Evolutionary conservation across 78 protist genomes (phyloP), one percentile per base, ranked within the genome.

Genomic region (Pigoraptor vietnamica): DNA sequence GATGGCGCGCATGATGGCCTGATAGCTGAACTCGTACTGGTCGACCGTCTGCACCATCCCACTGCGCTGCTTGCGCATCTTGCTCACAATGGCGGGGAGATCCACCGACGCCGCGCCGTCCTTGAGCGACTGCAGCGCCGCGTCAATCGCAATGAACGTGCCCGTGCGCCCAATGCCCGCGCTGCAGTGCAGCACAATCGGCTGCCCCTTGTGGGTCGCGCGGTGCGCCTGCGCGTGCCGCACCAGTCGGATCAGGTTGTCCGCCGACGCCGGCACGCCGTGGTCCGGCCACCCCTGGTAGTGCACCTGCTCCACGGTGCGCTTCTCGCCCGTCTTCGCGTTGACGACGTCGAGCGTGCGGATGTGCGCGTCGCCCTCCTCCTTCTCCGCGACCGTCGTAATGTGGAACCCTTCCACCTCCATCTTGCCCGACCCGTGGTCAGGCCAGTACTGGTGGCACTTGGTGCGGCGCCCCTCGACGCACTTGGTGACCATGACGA

Each of bases 111-210:
- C 39, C 0, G 1, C 91, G n/a, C 34, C 37, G 24, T 39, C 34
- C 25, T n/a, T 9, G 37, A 86, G 39, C 81, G 10, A 0, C 37
- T 33, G 19, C 84, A 91, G 10, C 21, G 39, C 40, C 14, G 1
- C 35, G 87, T 93, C 94, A 40, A 83, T 1, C 21, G 91, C 93
- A 0, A 92, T 82, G 67, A 93, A 89, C 40, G 87, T 89, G 24
- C 96, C 96, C 21, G 95, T 91, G 9, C 96, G 94, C 34, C 96
- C 96, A n/a, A 93, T 34, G 1, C 96, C 96, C 19, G 95, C 96
- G 24, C 90, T 34, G 95, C 96, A 95, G 91, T 95, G 96, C 21
- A 93, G 92, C 2, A 93, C 87, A 0, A 92, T 79, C 10, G 95
- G 96, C 37, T 25, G 37, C 9, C 25, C 39, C 1, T 23, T 9